A percentile compares a stretch with the other conserved stretches of the same genome.
phyloP scores from a whole-genome alignment of 139 green algal species.

The Ostreobium quekettii region DNA sequence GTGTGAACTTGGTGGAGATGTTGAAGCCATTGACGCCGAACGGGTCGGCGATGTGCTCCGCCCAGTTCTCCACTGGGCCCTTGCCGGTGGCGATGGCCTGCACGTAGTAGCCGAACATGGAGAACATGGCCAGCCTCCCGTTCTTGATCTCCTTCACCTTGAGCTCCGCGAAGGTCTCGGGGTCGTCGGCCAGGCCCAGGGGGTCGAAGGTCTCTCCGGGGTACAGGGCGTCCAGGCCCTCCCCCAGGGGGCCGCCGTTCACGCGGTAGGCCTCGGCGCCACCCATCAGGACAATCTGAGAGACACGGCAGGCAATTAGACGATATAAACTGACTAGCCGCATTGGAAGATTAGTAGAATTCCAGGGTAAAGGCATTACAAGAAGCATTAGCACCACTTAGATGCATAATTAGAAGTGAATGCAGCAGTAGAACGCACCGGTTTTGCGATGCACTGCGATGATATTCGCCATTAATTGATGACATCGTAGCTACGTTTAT shows the following conservation, averaged over 20 bases:
- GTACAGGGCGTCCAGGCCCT: slow-evolving; percentile 80
- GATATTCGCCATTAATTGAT: too few relatives aligned
- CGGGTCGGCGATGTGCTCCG: slow-evolving; percentile 28
- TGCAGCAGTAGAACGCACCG: too few relatives aligned
- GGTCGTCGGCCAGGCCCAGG: slow-evolving; percentile 90
- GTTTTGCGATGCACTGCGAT: too few relatives aligned
- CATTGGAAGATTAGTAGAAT: too few relatives aligned
- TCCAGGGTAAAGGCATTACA: too few relatives aligned
- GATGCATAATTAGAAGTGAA: too few relatives aligned
- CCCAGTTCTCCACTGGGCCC: slow-evolving; percentile 35
- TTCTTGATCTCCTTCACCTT: slow-evolving; percentile 93
- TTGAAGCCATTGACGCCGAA: slow-evolving; percentile 52
- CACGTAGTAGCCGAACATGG: slow-evolving; percentile 46
- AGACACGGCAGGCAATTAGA: neutral
- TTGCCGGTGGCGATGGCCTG: slow-evolving; percentile 60
- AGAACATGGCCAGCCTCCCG: slow-evolving; percentile 72
- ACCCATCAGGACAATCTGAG: slow-evolving; percentile 62
- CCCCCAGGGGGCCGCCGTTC: slow-evolving; percentile 68
- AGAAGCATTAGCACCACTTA: too few relatives aligned
- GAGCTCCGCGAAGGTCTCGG: slow-evolving; percentile 70
- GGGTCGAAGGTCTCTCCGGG: slow-evolving; percentile 89
- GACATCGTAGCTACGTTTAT: too few relatives aligned
- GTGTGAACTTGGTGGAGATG: slow-evolving; percentile 18
- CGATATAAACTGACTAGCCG: too few relatives aligned
- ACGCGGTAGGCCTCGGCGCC: slow-evolving; percentile 79